Base-by-base conservation (phyloP, 2,329 filamentous ascomycete genomes). In the Zymoseptoria crescenta region DNA sequence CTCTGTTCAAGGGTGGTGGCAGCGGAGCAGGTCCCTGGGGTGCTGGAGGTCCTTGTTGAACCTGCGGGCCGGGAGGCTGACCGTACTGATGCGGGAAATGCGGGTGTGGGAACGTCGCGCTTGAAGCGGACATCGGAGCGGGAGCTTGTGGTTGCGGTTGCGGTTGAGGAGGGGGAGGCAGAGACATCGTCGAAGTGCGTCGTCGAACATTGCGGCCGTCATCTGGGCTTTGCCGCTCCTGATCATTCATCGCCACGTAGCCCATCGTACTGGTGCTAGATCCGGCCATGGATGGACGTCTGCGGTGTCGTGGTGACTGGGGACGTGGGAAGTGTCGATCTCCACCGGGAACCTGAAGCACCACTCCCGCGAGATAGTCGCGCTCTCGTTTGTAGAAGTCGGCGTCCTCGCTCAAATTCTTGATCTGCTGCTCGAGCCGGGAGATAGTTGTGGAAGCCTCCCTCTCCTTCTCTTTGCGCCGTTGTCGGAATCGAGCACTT, bases 401-500 rank as follows among this genome's bases (percentile, higher is more conserved):
- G 29, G 82, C 79, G 67, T 91, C 86, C 48, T 82, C 83, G 58
- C 81, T 76, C 59, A 90, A 74, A n/a, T 90, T 85, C 54, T 86
- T 82, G 56, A 87, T 80, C 64, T 87, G 82, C 56, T 82, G 79
- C 69, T 90, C 86, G 56, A 93, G 77, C 65, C 85, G 83, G 55
- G 87, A 80, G 63, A 93, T 85, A 54, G 83, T 86, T 57, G 81
- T 80, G 16, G 83, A 83, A 59, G 87, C 87, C 71, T 91, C 87
- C 66, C 83, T 83, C 71, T 93, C 89, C 72, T 88, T 87, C 69
- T 91, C 89, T 75, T 95, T 95, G 69, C 91, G 86, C 60, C 91
- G 83, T 69, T 86, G 84, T 57, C 91, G 83, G 65, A 95, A 94
- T 60, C 91, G 82, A 53, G 89, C 89, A 58, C 90, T 95, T 5